Base-by-base conservation (phyloP, 176 grass and related monocot species). In the Aechmea fasciata region DNA sequence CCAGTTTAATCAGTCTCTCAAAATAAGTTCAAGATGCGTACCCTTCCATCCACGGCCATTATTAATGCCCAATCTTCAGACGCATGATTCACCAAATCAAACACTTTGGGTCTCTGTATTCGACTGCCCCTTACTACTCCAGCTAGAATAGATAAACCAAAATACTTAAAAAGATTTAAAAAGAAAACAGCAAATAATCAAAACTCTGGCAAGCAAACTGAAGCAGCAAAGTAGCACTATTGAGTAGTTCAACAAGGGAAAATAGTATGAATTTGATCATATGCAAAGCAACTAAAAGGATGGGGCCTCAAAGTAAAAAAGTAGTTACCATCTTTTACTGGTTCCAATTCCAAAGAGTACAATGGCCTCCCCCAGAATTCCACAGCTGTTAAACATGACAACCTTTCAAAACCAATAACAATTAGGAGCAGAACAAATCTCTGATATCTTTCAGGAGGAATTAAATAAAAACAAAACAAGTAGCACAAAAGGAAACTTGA, bases 31-130 rank as follows among this genome's bases (percentile, higher is more conserved):
- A 26, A 26, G 25, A 33, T 41, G 5, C 33, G 5, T 41, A 41
- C 33, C 78, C 71, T 71, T 80, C 66, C 73, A 68, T 74, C 78
- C 78, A 80, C 74, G 51, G 64, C 78, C 18, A 74, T 74, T 55
- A 80, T 51, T 14, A 71, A 33, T 68, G 78, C 71, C 2, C 41
- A 70, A 41, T 50, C 51, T 10, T 74, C 63, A 33, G 78, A 69
- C 68, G 61, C 71, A 74, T 67, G 73, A 54, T 51, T 73, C 29
- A 80, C 51, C 67, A 69, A 80, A 18, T 26, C 78, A 80, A 29
- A 80, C 29, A 70, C 78, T 74, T 69, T 80, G 11, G 28, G 51
- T 3, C 70, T 80, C 15, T 33, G 70, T 26, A 71, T 80, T 66
- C 49, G 74, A 22, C 66, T 14, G 41, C 73, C 78, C 74, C 78